Evolutionary conservation across 2,329 filamentous ascomycete species (phyloP), one percentile per base, ranked within the genome.

Genomic region (Neonectria ditissima): DNA sequence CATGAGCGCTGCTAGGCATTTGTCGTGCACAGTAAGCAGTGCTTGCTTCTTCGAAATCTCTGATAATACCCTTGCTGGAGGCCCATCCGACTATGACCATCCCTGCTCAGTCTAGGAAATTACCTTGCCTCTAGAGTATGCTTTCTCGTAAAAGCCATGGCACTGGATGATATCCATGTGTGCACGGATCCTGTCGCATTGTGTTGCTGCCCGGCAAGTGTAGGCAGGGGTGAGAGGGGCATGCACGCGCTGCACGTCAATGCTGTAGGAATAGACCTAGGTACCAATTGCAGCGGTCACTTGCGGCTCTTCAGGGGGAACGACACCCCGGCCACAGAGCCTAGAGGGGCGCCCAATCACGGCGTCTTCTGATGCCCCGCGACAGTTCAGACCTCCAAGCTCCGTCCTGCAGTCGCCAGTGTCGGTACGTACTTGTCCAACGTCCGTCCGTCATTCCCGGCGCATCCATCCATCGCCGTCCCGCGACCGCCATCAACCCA

Each of bases 351-450:
- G 54, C 26, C 59, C 62, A 69, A 65, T 64, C 37, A 62, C 51
- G 54, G 57, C 57, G 30, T 18, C 32, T 52, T 45, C 51, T 60
- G 43, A 43, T 59, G 62, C 62, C 66, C 65, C 62, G 60, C 62
- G 55, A 63, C 6, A 48, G 53, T 32, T 24, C 18, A 20, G 9
- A 11, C 37, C 14, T 14, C 2, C 9, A 2, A 3, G 7, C 10
- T 34, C 32, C 32, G 7, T 34, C 32, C 32, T 16, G 32, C 32
- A 45, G 22, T 30, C n/a, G 22, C 45, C 45, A 32, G 47, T 10
- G 59, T 8, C 22, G 32, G 52, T 41, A 43, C 44, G 45, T 55
- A 47, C 59, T 26, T 13, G n/a, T 52, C 28, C 45, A 18, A 20
- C 37, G 30, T 30, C 48, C 43, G 60, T 51, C 60, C 55, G 55